Percentiles rank a stretch among this genome's conserved stretches.
Evolutionary conservation across 2,329 filamentous ascomycete genomes (phyloP).

Genomic region (Penicillium sp.): DNA sequence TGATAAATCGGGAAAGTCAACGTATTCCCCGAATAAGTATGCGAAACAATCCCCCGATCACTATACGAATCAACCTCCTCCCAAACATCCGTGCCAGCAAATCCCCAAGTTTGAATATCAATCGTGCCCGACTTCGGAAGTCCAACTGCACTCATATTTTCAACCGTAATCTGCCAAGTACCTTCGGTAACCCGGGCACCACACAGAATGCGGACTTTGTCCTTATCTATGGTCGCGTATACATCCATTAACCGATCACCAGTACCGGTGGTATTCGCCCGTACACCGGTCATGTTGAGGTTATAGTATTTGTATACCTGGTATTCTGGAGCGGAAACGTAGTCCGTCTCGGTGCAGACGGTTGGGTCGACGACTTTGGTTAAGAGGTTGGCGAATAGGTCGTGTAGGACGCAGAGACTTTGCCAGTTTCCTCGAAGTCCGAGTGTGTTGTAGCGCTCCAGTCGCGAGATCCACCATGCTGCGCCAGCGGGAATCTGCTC

Average conservation of each 20-base stretch:
- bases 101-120: conserved; percentile 32
- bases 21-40: conserved; percentile 35
- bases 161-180: conserved; percentile 37
- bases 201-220: conserved; percentile 36
- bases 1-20: conserved; percentile 43
- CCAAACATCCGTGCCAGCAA: conserved; percentile 17
- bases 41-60: conserved; percentile 31
- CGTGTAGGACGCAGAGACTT: conserved; percentile 42
- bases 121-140: conserved; percentile 33
- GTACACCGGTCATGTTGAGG: conserved; percentile 45
- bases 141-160: conserved; percentile 34
- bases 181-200: conserved; percentile 33
- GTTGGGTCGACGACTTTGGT: conserved; percentile 30
- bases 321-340: conserved; percentile 45
- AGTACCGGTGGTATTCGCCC: conserved; percentile 38
- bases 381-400: conserved; percentile 47
- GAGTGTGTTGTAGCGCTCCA: conserved; percentile 39
- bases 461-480: conserved; percentile 49
- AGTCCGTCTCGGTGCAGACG: conserved; percentile 31
- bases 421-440: conserved; percentile 52
- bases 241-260: conserved; percentile 39
- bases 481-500: conserved; percentile 46
- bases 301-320: conserved; percentile 53
- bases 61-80: conserved; percentile 31
- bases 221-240: conserved; percentile 36